A percentile compares a stretch with the other conserved stretches of the same genome.
Conservation (phyloP, 805 yeast genomes). For the Candida arabinofermentans region DNA sequence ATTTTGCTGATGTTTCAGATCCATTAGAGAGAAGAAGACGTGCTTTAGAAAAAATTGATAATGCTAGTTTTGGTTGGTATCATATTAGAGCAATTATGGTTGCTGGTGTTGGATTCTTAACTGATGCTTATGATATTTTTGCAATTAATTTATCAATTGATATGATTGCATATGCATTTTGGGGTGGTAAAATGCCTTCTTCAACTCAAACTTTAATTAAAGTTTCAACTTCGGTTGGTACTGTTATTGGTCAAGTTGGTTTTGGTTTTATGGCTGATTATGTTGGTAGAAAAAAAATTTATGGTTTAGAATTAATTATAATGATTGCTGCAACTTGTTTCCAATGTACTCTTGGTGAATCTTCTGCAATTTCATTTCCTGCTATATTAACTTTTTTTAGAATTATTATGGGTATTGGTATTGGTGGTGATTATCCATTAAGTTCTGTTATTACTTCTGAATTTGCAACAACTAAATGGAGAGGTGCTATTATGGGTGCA, state of each 20-base stretch:
- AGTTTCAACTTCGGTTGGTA: constrained; percentile 90
- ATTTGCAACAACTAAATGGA: constrained; percentile 91
- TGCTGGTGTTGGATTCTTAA: constrained; percentile 92
- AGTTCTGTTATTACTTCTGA: constrained; percentile 92
- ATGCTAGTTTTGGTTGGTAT: constrained; percentile 77
- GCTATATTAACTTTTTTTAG: constrained; percentile 76
- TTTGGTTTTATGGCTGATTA: constrained; percentile 81
- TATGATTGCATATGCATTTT: constrained; percentile 75
- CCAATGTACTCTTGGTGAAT: constrained; percentile 69
- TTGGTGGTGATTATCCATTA: constrained; percentile 95
- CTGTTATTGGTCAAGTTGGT: constrained; percentile 84
- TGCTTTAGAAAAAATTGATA: constrained; percentile 80
- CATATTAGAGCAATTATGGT: constrained; percentile 77
- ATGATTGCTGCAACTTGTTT: constrained; percentile 77
- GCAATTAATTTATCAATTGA: constrained; percentile 81
- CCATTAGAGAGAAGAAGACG: constrained; percentile 84
- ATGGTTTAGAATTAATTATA: constrained; percentile 81
- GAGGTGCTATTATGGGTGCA: constrained; percentile 97
- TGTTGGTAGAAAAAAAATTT: constrained; percentile 81
- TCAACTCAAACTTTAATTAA: constrained; percentile 75
- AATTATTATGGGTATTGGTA: constrained; percentile 91
- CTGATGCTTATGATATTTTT: constrained; percentile 90
- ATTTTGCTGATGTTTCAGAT: constrained; percentile 77
- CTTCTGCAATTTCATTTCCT: constrained; percentile 68
- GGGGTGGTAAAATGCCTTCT: constrained; percentile 57